A percentile compares a stretch with the other conserved stretches of the same genome.
Evolutionary conservation across 2,329 filamentous ascomycete genomes (phyloP).

Genomic region (Apiospora marii): DNA sequence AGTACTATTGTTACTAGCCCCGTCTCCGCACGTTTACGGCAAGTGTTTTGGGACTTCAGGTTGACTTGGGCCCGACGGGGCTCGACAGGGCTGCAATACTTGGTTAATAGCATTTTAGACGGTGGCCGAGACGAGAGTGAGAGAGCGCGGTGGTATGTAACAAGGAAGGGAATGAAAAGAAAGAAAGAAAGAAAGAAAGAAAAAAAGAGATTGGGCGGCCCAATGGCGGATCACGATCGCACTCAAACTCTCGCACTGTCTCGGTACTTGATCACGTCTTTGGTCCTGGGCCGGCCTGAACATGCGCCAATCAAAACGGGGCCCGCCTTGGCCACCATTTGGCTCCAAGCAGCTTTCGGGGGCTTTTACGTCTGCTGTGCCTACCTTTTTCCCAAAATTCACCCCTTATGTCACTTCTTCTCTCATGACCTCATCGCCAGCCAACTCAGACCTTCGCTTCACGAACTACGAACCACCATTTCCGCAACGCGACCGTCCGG

Average conservation of each 20-base stretch:
- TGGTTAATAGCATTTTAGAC: slow-evolving; percentile 20
- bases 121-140: not conserved
- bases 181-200: not conserved
- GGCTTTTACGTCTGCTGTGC: slow-evolving; percentile 47
- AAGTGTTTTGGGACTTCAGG: not conserved
- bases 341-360: slow-evolving; percentile 42
- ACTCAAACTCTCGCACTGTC: slow-evolving; percentile 24
- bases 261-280: slow-evolving; percentile 28
- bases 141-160: not conserved
- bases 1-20: not conserved
- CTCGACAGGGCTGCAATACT: not conserved
- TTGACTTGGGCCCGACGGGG: not conserved
- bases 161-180: not conserved
- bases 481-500: slow-evolving; percentile 8
- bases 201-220: slow-evolving; percentile 13
- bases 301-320: slow-evolving; percentile 20
- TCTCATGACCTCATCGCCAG: slow-evolving; percentile 48
- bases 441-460: slow-evolving; percentile 39
- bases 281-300: slow-evolving; percentile 9
- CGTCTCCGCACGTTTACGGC: not conserved
- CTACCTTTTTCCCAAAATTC: slow-evolving; percentile 45
- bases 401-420: slow-evolving; percentile 50
- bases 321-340: slow-evolving; percentile 35
- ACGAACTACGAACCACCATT: slow-evolving; percentile 28
- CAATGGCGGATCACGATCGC: slow-evolving; percentile 21